Conservation (phyloP, 2,329 filamentous ascomycete species). For the Fusarium bulbicola region DNA sequence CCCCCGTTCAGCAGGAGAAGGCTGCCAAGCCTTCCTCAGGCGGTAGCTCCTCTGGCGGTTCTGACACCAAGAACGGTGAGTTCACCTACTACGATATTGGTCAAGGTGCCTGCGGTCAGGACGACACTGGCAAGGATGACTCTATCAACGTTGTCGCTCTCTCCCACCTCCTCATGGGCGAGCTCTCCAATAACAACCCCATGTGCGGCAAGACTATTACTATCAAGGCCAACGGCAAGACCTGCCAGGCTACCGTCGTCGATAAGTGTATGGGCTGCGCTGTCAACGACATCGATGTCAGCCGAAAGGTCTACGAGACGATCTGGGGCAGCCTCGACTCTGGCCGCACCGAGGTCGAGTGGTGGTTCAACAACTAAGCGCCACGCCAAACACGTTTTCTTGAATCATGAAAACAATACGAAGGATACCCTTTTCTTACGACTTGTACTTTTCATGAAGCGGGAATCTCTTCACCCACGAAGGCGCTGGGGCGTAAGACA, state of each 20-base stretch:
- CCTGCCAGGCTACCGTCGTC: slow-evolving; percentile 65
- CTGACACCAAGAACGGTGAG: slow-evolving; percentile 62
- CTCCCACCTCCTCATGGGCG: slow-evolving; percentile 70
- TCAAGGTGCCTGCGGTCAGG: slow-evolving; percentile 70
- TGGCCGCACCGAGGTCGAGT: slow-evolving; percentile 55
- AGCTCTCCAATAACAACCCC: slow-evolving; percentile 71
- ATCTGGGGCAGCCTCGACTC: slow-evolving; percentile 58
- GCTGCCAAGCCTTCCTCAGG: slow-evolving; percentile 24
- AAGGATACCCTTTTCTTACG: slow-evolving; percentile 32
- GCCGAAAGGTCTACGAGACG: slow-evolving; percentile 62
- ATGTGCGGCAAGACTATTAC: slow-evolving; percentile 76
- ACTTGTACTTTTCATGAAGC: slow-evolving; percentile 38
- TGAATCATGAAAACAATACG: slow-evolving; percentile 13
- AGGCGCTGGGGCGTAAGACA: slow-evolving; percentile 32
- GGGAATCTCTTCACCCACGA: slow-evolving; percentile 33
- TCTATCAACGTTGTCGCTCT: slow-evolving; percentile 74
- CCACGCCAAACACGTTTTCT: slow-evolving; percentile 8
- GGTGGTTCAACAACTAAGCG: slow-evolving; percentile 58
- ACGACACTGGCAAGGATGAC: slow-evolving; percentile 65
- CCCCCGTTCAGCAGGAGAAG: slow-evolving; percentile 26
- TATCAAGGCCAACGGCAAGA: slow-evolving; percentile 68
- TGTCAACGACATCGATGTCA: slow-evolving; percentile 66
- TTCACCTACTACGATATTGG: slow-evolving; percentile 80
- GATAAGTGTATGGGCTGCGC: slow-evolving; percentile 82
- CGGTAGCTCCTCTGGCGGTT: slow-evolving; percentile 18